phyloP scores from a whole-genome alignment of 2,329 filamentous ascomycete species.

The Colletotrichum viniferum region DNA sequence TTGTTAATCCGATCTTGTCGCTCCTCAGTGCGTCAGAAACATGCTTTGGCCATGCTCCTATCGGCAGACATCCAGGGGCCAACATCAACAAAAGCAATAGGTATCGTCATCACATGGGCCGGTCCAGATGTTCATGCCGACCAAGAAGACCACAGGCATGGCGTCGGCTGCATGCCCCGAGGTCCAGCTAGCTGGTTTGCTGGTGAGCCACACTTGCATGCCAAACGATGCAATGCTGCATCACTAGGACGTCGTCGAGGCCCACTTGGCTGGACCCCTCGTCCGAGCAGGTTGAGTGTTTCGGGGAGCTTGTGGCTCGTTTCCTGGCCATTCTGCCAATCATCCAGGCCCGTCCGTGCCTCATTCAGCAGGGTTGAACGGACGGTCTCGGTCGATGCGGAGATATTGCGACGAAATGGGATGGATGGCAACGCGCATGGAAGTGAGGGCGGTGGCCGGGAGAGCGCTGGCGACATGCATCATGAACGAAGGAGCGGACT shows the following conservation, averaged over 20 bases:
- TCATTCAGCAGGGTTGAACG: neutral
- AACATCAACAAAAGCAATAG: neutral
- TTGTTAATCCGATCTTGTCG: neutral
- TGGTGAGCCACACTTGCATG: slow-evolving; percentile 12
- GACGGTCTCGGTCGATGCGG: neutral
- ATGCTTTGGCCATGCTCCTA: neutral
- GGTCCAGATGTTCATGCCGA: neutral
- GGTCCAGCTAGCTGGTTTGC: neutral
- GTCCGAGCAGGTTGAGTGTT: neutral
- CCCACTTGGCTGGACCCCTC: slow-evolving; percentile 15
- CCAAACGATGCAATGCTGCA: slow-evolving; percentile 19
- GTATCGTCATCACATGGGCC: slow-evolving; percentile 8
- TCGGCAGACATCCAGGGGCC: neutral
- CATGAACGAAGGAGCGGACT: neutral
- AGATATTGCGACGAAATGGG: neutral
- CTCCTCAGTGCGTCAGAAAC: neutral
- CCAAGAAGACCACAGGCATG: neutral
- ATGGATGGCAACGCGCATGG: slow-evolving; percentile 3
- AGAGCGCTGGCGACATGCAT: neutral
- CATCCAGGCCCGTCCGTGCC: neutral
- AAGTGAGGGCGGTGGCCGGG: neutral
- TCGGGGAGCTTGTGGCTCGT: slow-evolving; percentile 5
- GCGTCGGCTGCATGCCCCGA: neutral
- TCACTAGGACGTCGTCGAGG: slow-evolving; percentile 1
- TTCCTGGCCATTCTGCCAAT: slow-evolving; percentile 5